phyloP scores from a whole-genome alignment of 1,284 basidiomycete species.

The Mycena citricolor region DNA sequence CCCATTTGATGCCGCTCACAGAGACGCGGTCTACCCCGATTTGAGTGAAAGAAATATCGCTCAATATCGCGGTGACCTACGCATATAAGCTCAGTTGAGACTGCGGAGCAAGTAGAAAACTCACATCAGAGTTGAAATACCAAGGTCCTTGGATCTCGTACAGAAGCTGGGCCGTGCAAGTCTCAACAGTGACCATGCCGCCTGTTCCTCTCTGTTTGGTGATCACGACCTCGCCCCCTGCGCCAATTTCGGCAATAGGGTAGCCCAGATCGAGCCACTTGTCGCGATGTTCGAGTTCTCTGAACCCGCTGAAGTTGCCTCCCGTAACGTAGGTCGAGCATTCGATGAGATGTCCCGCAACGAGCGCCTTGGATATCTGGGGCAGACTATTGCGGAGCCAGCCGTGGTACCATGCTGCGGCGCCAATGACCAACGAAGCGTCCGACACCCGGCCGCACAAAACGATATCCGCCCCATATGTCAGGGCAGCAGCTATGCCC shows the following conservation, averaged over 20 bases:
- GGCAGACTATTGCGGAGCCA: constrained; percentile 26
- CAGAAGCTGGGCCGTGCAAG: constrained; percentile 26
- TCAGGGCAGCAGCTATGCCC: constrained; percentile 25
- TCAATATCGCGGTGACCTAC: constrained; percentile 19
- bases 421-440: constrained; percentile 25
- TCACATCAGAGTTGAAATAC: constrained; percentile 28
- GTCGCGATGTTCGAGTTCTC: constrained; percentile 17
- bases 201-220: constrained; percentile 24
- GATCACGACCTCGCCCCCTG: constrained; percentile 22
- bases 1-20: constrained; percentile 19
- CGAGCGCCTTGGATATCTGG: constrained; percentile 24
- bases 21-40: constrained; percentile 23
- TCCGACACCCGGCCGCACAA: constrained; percentile 27
- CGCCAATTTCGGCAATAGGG: constrained; percentile 26
- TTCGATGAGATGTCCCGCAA: constrained; percentile 28
- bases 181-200: constrained; percentile 25
- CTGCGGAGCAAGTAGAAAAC: not conserved
- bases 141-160: constrained; percentile 28
- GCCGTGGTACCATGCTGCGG: constrained; percentile 27
- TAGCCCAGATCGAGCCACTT: constrained; percentile 24
- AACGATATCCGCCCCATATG: constrained; percentile 26
- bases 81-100: constrained; percentile 3
- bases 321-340: constrained; percentile 27
- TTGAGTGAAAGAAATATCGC: constrained; percentile 16
- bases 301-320: constrained; percentile 27